These are phyloP conservation scores for Daedalea quercina DNA, from an alignment of 768 basidiomycete species.

Conservation along the genomic window DNA sequence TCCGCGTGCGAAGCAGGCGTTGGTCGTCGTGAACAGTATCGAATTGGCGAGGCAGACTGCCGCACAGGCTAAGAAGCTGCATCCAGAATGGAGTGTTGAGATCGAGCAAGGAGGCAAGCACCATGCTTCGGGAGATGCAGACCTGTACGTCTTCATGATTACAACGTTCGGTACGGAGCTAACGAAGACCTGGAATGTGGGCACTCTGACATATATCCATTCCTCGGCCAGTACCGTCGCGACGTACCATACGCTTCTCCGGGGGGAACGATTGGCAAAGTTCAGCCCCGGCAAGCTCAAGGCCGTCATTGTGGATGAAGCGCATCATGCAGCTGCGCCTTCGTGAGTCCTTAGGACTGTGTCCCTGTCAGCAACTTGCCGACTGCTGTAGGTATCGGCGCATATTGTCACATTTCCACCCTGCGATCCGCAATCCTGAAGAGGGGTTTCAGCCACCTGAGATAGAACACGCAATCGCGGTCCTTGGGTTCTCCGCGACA, in stretches of 20 bases:
- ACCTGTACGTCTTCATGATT: conserved; percentile 52
- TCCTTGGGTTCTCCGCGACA: conserved; percentile 93
- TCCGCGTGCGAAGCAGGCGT: conserved; percentile 44
- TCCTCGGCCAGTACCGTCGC: conserved; percentile 60
- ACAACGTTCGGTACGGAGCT: not conserved
- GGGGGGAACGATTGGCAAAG: conserved; percentile 57
- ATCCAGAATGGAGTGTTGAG: conserved; percentile 76
- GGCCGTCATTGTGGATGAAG: conserved; percentile 85
- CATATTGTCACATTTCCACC: conserved; percentile 78
- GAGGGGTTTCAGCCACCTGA: conserved; percentile 28
- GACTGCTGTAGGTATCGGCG: conserved; percentile 57
- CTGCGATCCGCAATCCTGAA: conserved; percentile 53
- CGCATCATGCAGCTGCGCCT: conserved; percentile 90
- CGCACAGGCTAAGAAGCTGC: conserved; percentile 54
- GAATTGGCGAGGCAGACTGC: conserved; percentile 89
- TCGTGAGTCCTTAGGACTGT: conserved; percentile 41
- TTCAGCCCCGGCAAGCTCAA: conserved; percentile 64
- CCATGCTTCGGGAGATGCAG: conserved; percentile 71
- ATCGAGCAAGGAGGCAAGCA: conserved; percentile 84
- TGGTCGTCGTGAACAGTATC: conserved; percentile 85
- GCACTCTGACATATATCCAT: conserved; percentile 1
- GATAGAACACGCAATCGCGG: conserved; percentile 53
- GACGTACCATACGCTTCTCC: conserved; percentile 81
- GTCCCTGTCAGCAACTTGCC: not conserved
- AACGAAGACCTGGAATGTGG: not conserved